phyloP scores from a whole-genome alignment of 768 basidiomycete species.

The Harrya chromipes region DNA sequence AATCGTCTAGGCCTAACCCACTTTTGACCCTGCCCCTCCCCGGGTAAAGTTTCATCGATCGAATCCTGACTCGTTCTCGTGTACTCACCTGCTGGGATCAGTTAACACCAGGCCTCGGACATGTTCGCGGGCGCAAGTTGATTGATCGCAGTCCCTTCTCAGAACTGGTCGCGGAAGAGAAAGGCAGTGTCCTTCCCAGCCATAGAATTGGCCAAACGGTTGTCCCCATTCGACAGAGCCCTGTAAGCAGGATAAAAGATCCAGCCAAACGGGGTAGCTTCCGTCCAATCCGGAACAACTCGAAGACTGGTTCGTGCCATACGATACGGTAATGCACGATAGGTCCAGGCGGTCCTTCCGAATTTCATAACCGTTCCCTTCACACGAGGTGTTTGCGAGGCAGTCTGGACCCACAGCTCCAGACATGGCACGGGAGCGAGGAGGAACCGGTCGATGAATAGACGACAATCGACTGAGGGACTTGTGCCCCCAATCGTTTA shows the following conservation, averaged over 20 bases:
- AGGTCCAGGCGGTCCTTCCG: background rate
- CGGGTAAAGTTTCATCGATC: background rate
- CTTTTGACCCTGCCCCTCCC: background rate
- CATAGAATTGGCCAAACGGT: too few relatives aligned
- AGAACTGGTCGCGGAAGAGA: background rate
- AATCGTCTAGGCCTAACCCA: constrained; percentile 1
- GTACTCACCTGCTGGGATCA: background rate
- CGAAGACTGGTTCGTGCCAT: background rate
- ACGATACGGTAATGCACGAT: background rate
- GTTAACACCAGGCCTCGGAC: background rate
- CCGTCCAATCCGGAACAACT: background rate
- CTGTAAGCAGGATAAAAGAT: background rate
- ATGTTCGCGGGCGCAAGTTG: constrained; percentile 4
- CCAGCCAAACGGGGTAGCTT: background rate
- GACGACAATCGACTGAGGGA: background rate
- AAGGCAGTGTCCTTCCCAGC: constrained; percentile 8
- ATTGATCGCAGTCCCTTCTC: background rate
- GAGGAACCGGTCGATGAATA: background rate
- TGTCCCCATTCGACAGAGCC: background rate
- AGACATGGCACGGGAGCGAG: background rate
- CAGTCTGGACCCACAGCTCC: constrained; percentile 7
- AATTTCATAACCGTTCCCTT: background rate
- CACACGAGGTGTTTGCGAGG: constrained; percentile 25
- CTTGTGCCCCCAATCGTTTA: background rate
- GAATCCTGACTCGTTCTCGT: background rate